Percentiles rank a stretch among this genome's conserved stretches.
Conservation (phyloP, 2,329 filamentous ascomycete species). For the Trichoderma sp. region DNA sequence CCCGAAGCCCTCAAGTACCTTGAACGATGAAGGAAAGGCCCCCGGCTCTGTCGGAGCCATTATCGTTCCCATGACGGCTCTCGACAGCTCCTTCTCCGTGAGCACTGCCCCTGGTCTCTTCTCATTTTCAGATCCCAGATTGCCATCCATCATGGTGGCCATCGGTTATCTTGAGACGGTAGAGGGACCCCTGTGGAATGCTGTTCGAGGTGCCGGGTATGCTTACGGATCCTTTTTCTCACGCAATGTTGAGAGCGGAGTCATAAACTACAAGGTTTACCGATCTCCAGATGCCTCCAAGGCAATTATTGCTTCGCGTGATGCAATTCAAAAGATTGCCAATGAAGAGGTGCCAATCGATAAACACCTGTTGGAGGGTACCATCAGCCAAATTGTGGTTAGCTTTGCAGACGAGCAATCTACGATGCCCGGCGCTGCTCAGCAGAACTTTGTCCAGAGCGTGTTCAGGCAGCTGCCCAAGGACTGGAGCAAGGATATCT, state of each 20-base stretch:
- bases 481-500: constrained; percentile 76
- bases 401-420: constrained; percentile 85
- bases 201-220: constrained; percentile 88
- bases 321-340: constrained; percentile 74
- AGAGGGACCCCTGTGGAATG: constrained; percentile 92
- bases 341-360: constrained; percentile 75
- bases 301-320: constrained; percentile 77
- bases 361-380: constrained; percentile 81
- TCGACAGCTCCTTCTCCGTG: constrained; percentile 89
- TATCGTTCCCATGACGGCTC: constrained; percentile 85
- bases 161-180: constrained; percentile 89
- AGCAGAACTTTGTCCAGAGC: constrained; percentile 79
- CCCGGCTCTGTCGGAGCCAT: constrained; percentile 76
- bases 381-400: constrained; percentile 87
- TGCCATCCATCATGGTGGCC: constrained; percentile 86
- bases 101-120: constrained; percentile 74
- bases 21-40: constrained; percentile 73
- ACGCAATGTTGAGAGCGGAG: constrained; percentile 76
- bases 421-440: constrained; percentile 80
- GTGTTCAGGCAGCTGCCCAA: constrained; percentile 76
- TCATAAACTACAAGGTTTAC: constrained; percentile 84
- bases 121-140: constrained; percentile 73
- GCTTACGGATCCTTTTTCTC: constrained; percentile 86
- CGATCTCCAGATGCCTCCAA: constrained; percentile 87
- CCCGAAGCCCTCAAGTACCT: constrained; percentile 68